A percentile compares a stretch with the other conserved stretches of the same genome.
Conservation (phyloP, 192 early-diverging fungal genomes). For the Rhizoclosmatium sp. region DNA sequence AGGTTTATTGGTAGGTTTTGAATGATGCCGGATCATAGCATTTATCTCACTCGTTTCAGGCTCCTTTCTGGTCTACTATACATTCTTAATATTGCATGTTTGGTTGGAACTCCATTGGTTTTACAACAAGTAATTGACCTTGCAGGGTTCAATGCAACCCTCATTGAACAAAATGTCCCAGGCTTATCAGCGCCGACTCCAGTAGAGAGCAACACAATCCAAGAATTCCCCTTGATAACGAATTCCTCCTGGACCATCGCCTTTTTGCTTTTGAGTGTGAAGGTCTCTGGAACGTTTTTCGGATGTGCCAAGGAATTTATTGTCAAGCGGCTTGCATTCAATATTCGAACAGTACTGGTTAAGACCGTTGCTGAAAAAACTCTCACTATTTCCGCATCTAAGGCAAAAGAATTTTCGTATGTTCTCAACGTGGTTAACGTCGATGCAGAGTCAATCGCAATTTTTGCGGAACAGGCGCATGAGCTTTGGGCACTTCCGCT, state of each 20-base stretch:
- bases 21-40: not conserved
- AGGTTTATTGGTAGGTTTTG: not conserved
- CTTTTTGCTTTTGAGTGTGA: conserved; percentile 2
- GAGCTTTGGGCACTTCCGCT: conserved; percentile 1
- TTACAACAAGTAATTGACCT: conserved; percentile 34
- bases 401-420: conserved; percentile 14
- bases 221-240: conserved; percentile 16
- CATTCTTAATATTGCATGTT: conserved; percentile 9
- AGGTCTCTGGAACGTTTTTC: not conserved
- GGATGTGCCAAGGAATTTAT: conserved; percentile 9
- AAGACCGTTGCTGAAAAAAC: conserved; percentile 8
- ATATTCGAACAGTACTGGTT: conserved; percentile 28
- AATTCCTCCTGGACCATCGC: not conserved
- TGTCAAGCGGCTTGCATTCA: conserved; percentile 15
- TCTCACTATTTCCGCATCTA: not conserved
- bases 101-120: conserved; percentile 7
- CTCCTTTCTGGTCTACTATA: conserved; percentile 4
- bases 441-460: conserved; percentile 20
- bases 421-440: conserved; percentile 41
- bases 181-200: not conserved
- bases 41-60: conserved; percentile 1
- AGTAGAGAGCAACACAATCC: not conserved
- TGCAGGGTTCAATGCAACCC: not conserved
- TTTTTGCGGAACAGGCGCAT: conserved; percentile 6
- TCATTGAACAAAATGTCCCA: not conserved